Evolutionary conservation across 352 stramenopile genomes (phyloP), one percentile per base, ranked within the genome.

Genomic region (Pythium biforme): DNA sequence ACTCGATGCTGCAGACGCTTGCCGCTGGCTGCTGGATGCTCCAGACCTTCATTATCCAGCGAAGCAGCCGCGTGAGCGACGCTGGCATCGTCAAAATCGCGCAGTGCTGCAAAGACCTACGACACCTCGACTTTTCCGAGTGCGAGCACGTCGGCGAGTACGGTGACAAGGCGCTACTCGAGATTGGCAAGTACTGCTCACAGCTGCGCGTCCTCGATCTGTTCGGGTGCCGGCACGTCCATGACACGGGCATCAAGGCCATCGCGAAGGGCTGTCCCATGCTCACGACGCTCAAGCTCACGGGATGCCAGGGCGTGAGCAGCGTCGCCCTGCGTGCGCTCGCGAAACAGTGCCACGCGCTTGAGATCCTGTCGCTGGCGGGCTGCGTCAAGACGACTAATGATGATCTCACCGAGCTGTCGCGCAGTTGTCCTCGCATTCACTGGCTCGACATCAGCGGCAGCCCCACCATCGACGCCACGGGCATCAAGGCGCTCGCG

Each of bases 121-220:
- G 72, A 11, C 72, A 90, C 53, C 61, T 97, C 4, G 90, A 97
- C 64, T 82, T 97, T 22, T 91, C 84, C 19, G 79, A 92, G 55
- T 97, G 89, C 52, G 77, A 86, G 45, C 81, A 79, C 34, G 77
- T 97, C 0, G 90, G 90, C 33, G 90, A 98, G 68, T 98, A 95
- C 64, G 93, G 94, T 0, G 93, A 98, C 76, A 92, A 95, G 64
- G 90, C 87, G 26, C 72, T 98, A 9, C 66, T 97, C 25, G 90
- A 95, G 70, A 77, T 98, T 17, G 93, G 92, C 5, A 76, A 77
- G 41, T 88, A 77, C 68, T 97, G 92, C 62, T 66, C 72, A 2
- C 71, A 87, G 55, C 68, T 98, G 29, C 70, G 69, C 17, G 71
- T 88, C 17, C 66, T 98, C 2, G 82, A 97, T 52, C 73, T 98